Base-by-base conservation (phyloP, 441 rosid species). In the Jatropha multifida region DNA sequence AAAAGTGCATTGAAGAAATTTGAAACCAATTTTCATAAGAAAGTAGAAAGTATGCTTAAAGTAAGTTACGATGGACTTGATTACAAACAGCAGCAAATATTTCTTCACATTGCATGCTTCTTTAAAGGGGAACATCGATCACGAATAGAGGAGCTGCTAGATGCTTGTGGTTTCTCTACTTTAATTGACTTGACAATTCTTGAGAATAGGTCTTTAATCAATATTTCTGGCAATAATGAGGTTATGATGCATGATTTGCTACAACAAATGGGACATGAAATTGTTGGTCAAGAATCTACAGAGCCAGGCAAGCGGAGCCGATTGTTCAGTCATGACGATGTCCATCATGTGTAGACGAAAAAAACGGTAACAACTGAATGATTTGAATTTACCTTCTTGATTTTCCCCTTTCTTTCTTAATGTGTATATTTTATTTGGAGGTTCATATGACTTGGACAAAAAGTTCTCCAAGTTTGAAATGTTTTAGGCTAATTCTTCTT, bases 61-160 rank as follows among this genome's bases (percentile, higher is more conserved):
- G 2, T 27, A 27, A 61, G 65, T 32, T 61, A 11, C 27, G 72
- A 68, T 14, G 71, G 71, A 13, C 59, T 68, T 37, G 59, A 68
- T 68, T 32, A 0, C 5, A 41, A 32, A 14, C 41, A 32, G 41
- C 18, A 13, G 41, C 6, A 12, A 3, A 32, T 61, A 61, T 61
- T 61, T 61, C 65, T 61, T 11, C 42, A 61, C 18, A 61, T 61
- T 61, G 65, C 65, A 4, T 61, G 65, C 32, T 61, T 32, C 65
- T 61, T 68, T 15, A 61, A 32, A 61, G 65, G 65, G 18, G 65
- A 32, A 15, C 9, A 8, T 13, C 8, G 3, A 32, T 32, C 5
- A 4, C 15, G 4, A 1, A 38, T 61, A 61, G 7, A 32, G 0
- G 12, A 7, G 23, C 5, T 61, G 17, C 42, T 61, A 12, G 42